These are phyloP conservation scores for Cucurbita ficifolia DNA, from an alignment of 306 rosid genomes.

Conservation along the genomic window DNA sequence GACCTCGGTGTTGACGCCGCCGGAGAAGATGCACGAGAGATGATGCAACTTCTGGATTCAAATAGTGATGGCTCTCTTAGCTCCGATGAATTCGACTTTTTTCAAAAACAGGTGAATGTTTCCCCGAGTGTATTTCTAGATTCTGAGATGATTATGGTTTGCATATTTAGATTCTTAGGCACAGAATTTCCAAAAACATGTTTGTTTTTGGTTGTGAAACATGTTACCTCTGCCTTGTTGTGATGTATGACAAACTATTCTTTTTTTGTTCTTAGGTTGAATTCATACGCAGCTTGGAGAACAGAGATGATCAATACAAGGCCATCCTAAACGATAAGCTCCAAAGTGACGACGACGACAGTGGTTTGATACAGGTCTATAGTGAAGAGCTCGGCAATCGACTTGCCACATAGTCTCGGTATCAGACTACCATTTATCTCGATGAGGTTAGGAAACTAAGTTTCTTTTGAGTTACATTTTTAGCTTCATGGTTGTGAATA, in stretches of 20 bases:
- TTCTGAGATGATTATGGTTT: neutral
- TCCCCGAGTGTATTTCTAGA: neutral
- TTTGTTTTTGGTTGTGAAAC: neutral
- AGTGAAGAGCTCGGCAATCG: constrained; percentile 38
- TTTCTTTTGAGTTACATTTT: neutral
- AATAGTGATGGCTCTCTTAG: constrained; percentile 54
- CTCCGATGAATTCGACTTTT: constrained; percentile 41
- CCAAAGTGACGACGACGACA: constrained; percentile 27
- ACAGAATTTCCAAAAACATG: neutral
- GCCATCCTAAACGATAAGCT: constrained; percentile 52
- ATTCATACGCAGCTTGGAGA: constrained; percentile 50
- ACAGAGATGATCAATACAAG: constrained; percentile 61
- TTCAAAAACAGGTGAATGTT: constrained; percentile 54
- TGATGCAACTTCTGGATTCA: constrained; percentile 51
- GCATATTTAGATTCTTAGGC: neutral
- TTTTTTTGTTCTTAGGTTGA: constrained; percentile 36
- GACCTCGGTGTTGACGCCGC: constrained; percentile 95
- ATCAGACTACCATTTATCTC: neutral
- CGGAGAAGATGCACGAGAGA: constrained; percentile 67
- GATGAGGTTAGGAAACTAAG: neutral
- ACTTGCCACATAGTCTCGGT: constrained; percentile 28
- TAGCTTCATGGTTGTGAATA: neutral
- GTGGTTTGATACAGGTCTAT: constrained; percentile 49
- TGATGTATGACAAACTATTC: neutral
- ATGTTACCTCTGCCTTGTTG: neutral